Conservation (phyloP, 345 rosid species). For the Mallotus nudiflorus region DNA sequence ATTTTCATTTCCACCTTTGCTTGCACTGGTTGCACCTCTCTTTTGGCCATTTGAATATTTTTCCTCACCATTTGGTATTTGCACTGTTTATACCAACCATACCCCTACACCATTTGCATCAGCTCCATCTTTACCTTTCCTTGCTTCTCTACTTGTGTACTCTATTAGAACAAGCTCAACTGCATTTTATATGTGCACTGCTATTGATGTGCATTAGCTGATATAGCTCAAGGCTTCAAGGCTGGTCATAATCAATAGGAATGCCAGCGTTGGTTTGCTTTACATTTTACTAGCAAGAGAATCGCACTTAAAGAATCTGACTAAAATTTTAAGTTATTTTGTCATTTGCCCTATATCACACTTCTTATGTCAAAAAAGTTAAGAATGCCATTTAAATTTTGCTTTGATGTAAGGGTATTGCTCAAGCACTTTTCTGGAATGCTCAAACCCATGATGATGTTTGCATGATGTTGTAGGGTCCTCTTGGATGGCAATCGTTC, state of each 20-base stretch:
- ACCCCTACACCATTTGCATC: background rate
- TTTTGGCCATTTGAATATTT: background rate
- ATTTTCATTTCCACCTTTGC: background rate
- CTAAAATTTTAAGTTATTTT: background rate
- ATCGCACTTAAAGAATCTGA: too few relatives aligned
- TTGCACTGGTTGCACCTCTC: background rate
- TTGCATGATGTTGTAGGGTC: conserved; percentile 63
- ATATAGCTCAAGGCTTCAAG: background rate
- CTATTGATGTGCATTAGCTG: background rate
- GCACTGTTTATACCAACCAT: background rate
- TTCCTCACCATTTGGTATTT: background rate
- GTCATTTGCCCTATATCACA: background rate
- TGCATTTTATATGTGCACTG: background rate
- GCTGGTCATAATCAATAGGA: background rate
- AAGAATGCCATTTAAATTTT: background rate
- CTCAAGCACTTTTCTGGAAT: background rate
- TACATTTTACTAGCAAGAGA: background rate
- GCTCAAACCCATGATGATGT: conserved; percentile 8
- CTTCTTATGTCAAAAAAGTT: background rate
- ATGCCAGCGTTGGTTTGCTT: background rate
- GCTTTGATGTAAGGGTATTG: background rate
- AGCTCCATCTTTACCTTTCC: background rate
- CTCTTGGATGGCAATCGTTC: conserved; percentile 87
- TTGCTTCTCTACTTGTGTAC: background rate
- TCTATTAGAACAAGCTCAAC: background rate